phyloP scores from a whole-genome alignment of 1,284 basidiomycete species.

The Taiwanofungus camphoratus region DNA sequence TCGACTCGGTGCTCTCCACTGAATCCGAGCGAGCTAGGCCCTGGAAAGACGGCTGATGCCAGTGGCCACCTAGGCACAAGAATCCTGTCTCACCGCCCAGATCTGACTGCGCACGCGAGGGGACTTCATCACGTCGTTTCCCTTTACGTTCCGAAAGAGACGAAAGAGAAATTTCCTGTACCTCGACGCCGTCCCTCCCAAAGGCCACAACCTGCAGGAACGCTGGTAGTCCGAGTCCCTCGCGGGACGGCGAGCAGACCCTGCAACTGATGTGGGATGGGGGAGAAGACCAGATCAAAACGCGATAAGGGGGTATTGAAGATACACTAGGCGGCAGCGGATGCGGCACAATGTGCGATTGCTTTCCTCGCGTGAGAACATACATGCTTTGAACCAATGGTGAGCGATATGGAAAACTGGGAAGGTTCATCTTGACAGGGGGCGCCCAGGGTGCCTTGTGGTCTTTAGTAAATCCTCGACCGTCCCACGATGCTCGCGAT shows the following conservation, averaged over 20 bases:
- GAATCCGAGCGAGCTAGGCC: slow-evolving; percentile 37
- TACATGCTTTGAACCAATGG: slow-evolving; percentile 39
- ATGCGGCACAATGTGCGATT: slow-evolving; percentile 60
- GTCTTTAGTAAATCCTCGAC: slow-evolving; percentile 36
- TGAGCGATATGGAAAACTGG: slow-evolving; percentile 26
- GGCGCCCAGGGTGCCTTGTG: slow-evolving; percentile 49
- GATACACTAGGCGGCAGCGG: slow-evolving; percentile 56
- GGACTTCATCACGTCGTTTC: slow-evolving; percentile 38
- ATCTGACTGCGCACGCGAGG: slow-evolving; percentile 50
- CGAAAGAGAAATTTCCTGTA: slow-evolving; percentile 52
- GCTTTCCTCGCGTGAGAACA: slow-evolving; percentile 61
- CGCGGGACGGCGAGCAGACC: slow-evolving; percentile 32
- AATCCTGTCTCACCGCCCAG: slow-evolving; percentile 62
- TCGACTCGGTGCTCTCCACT: slow-evolving; percentile 37
- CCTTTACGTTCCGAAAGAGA: slow-evolving; percentile 38
- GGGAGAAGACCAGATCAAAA: slow-evolving; percentile 50
- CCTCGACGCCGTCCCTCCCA: slow-evolving; percentile 63
- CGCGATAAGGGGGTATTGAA: slow-evolving; percentile 42
- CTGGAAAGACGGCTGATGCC: slow-evolving; percentile 49
- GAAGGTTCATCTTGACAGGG: slow-evolving; percentile 47
- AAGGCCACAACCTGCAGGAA: slow-evolving; percentile 65
- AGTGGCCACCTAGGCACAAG: slow-evolving; percentile 61
- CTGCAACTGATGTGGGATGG: slow-evolving; percentile 54
- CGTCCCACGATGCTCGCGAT: slow-evolving; percentile 51
- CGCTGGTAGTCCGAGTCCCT: slow-evolving; percentile 29